phyloP scores from a whole-genome alignment of 208 protist genomes.

The Acanthamoeba royreba region DNA sequence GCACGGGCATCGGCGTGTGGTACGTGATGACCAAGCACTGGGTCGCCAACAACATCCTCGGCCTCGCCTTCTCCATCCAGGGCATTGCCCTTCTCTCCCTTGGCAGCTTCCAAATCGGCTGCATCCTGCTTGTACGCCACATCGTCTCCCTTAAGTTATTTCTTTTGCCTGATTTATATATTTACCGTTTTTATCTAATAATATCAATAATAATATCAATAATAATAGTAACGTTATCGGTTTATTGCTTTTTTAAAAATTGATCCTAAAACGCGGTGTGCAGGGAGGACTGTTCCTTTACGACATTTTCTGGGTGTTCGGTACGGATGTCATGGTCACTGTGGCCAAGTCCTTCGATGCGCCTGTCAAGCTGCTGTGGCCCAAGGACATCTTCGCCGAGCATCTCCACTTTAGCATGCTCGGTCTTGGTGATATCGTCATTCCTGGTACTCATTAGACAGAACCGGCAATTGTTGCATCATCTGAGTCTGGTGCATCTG shows the following conservation, averaged over 20 bases:
- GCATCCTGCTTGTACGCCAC: conserved; percentile 71
- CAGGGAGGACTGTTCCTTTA: conserved; percentile 92
- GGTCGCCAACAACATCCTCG: conserved; percentile 92
- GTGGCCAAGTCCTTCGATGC: conserved; percentile 93
- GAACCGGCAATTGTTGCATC: too few species aligned
- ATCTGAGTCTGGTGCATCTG: too few species aligned
- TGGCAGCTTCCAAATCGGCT: conserved; percentile 59
- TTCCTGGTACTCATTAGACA: conserved; percentile 91
- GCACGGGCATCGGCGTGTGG: background rate
- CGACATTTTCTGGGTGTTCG: conserved; percentile 98
- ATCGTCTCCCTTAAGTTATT: too few species aligned
- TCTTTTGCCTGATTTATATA: too few species aligned
- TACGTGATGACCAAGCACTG: conserved; percentile 88
- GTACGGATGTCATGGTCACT: conserved; percentile 93
- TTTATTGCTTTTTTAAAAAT: background rate
- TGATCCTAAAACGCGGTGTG: background rate
- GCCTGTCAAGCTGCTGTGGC: conserved; percentile 94
- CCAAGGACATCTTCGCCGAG: conserved; percentile 83
- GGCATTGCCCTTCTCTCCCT: conserved; percentile 71
- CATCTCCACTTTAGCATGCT: conserved; percentile 87
- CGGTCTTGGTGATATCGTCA: conserved; percentile 95
- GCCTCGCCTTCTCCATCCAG: conserved; percentile 87
- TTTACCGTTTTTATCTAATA: too few species aligned
- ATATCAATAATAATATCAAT: too few species aligned
- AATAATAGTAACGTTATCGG: too few species aligned